Base-by-base conservation (phyloP, 2,329 filamentous ascomycete genomes). In the Paraphaeosphaeria sporulosa region DNA sequence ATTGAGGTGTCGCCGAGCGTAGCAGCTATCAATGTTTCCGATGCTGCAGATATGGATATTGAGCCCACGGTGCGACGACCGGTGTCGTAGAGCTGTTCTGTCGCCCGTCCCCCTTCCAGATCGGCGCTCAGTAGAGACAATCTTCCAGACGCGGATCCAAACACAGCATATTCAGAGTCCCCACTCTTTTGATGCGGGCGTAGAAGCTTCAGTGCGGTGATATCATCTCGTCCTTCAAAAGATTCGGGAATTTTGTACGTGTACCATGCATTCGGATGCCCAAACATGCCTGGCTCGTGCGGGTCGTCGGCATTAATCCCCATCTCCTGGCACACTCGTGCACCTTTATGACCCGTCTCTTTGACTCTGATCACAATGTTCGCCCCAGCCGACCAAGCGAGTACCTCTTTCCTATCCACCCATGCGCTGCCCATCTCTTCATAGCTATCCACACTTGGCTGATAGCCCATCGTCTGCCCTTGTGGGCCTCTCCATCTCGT, bases 341-440 rank as follows among this genome's bases (percentile, higher is more conserved):
- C 59, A 2, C 62, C 57, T 13, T 64, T 66, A 3, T 62, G 56
- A 1, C 79, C 81, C 25, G 79, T 79, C 56, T 83, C 76, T 65
- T 81, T 83, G 12, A 82, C 76, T 21, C 84, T 78, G 58, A 87
- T 62, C 4, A 85, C 75, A 10, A 90, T 70, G 59, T 86, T 82
- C 2, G 87, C 83, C 0, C 85, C 87, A 13, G 87, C 87, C 55
- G 86, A 86, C 82, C 86, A 88, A 2, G 82, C 85, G 8, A 90
- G 71, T 0, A 86, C 81, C 68, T 89, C 86, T 66, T 80, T 82
- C 64, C 84, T 79, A 50, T 83, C 78, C 49, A 75, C 72, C 58
- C 74, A 75, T 1, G 61, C 56, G 10, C 74, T 73, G 2, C 79
- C 79, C 44, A 76, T 79, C n/a, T 78, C 74, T 65, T 87, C 85